Evolutionary conservation across 2,329 filamentous ascomycete genomes (phyloP).

Genomic region (Colletotrichum sp.): DNA sequence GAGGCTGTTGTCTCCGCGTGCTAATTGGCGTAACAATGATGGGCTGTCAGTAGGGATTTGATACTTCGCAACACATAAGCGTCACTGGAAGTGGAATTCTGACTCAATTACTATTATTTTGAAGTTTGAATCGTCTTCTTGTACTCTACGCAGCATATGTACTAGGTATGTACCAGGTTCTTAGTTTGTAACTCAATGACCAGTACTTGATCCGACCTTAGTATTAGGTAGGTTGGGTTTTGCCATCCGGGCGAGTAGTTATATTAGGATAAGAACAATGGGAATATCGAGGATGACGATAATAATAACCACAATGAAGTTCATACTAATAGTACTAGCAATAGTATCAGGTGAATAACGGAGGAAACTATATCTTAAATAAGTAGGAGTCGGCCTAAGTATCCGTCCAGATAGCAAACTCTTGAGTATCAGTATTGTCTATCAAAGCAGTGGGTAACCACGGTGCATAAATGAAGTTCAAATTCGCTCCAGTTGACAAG

Average conservation of each 20-base stretch:
- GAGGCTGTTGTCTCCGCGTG: background rate
- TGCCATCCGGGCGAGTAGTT: accelerated
- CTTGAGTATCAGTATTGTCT: background rate
- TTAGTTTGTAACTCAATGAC: background rate
- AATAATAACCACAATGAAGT: too few relatives aligned
- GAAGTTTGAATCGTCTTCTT: background rate
- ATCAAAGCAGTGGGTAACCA: background rate
- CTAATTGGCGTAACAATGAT: background rate
- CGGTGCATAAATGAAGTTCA: background rate
- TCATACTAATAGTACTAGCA: accelerated
- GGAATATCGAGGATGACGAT: too few relatives aligned
- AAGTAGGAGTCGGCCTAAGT: too few relatives aligned
- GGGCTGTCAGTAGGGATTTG: background rate
- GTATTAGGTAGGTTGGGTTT: background rate
- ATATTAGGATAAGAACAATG: too few relatives aligned
- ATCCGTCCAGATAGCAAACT: background rate
- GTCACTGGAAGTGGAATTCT: background rate
- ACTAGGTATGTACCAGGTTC: too few relatives aligned
- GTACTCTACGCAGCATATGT: background rate
- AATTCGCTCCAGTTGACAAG: background rate
- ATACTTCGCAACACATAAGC: background rate
- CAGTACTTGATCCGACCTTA: background rate
- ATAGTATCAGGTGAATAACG: too few relatives aligned
- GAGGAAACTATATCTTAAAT: too few relatives aligned
- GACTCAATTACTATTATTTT: background rate